Percentiles rank a stretch among this genome's conserved stretches.
phyloP scores from a whole-genome alignment of 179 eudicot genomes.

The Silene noctiflora region DNA sequence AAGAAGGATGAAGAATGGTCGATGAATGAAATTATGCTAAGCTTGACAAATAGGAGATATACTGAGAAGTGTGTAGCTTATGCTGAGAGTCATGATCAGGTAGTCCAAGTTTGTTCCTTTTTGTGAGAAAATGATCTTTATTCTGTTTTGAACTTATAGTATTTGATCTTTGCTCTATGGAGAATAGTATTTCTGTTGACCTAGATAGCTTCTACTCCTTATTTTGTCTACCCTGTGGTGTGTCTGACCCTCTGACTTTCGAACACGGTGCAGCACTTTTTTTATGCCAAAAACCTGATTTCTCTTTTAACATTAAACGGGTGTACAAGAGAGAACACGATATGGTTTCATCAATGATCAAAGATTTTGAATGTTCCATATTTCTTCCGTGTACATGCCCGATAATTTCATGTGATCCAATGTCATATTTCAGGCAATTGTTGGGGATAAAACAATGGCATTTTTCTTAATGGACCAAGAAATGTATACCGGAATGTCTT shows the following conservation, averaged over 20 bases:
- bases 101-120: slow-evolving; percentile 24
- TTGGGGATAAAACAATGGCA: slow-evolving; percentile 92
- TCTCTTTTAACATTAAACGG: background rate
- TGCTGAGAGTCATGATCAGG: slow-evolving; percentile 99
- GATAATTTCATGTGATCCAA: background rate
- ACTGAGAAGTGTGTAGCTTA: slow-evolving; percentile 93
- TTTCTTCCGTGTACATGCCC: background rate
- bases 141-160: background rate
- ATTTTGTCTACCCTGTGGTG: background rate
- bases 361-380: background rate
- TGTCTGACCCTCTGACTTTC: background rate
- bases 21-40: slow-evolving; percentile 70
- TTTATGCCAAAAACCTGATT: background rate
- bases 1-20: slow-evolving; percentile 87
- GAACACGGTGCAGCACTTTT: background rate
- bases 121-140: slow-evolving; percentile 2
- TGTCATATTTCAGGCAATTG: slow-evolving; percentile 58
- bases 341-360: background rate
- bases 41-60: slow-evolving; percentile 91
- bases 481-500: slow-evolving; percentile 95
- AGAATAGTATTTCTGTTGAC: background rate
- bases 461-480: slow-evolving; percentile 90
- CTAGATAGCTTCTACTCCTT: background rate
- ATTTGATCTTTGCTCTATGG: background rate
- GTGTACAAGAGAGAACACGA: background rate